A percentile compares a stretch with the other conserved stretches of the same genome.
These are phyloP conservation scores for Fusarium nurragi DNA, from an alignment of 2,329 filamentous ascomycete species.

Conservation along the genomic window DNA sequence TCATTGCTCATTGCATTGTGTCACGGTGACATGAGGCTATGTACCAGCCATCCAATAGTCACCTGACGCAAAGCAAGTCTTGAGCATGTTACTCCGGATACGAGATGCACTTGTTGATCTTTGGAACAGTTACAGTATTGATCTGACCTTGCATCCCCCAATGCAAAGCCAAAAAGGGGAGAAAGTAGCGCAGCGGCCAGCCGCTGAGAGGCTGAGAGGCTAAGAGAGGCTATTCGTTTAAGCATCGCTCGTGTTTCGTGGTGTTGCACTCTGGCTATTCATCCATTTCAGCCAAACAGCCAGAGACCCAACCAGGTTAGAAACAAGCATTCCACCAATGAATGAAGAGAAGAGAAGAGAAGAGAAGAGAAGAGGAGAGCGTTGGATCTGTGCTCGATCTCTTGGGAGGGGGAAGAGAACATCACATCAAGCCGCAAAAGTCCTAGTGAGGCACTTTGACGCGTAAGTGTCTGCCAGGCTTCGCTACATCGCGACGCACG, in stretches of 20 bases:
- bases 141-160: constrained; percentile 1
- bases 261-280: constrained; percentile 11
- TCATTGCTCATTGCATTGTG: no score
- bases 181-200: neutral
- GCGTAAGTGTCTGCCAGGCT: constrained; percentile 21
- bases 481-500: neutral
- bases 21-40: constrained; percentile 6
- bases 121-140: neutral
- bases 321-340: constrained; percentile 25
- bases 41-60: neutral
- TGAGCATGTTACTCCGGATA: constrained; percentile 18
- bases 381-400: neutral
- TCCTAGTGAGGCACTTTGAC: constrained; percentile 16
- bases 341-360: neutral
- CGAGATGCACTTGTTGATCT: constrained; percentile 13
- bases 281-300: neutral
- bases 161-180: neutral
- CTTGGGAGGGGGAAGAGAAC: neutral
- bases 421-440: neutral
- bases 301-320: constrained; percentile 6
- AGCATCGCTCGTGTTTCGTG: constrained; percentile 7
- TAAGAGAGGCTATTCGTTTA: constrained; percentile 1
- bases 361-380: no score
- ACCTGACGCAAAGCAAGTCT: neutral
- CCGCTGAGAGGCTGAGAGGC: neutral